Percentiles rank a stretch among this genome's conserved stretches.
Evolutionary conservation across 805 yeast species (phyloP).

Genomic region (Starmerella apicola): DNA sequence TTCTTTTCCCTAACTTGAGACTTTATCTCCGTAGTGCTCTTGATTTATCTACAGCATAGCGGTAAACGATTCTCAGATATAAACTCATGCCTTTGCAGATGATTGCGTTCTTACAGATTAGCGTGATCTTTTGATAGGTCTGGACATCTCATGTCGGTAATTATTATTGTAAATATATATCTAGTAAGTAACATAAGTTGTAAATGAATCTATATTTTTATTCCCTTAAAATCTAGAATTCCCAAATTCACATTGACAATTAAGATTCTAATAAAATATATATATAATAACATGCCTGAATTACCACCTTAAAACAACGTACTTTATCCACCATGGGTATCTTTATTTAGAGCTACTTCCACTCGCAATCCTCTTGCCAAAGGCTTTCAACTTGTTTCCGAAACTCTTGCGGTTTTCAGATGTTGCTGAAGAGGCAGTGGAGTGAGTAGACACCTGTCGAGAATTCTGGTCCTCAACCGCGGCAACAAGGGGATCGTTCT

Average conservation of each 20-base stretch:
- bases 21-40: conserved; percentile 15
- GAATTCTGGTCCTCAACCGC: neutral
- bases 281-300: neutral
- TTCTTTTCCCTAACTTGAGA: conserved; percentile 3
- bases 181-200: no score
- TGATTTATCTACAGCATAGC: conserved; percentile 4
- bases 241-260: no score
- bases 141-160: conserved; percentile 8
- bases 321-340: neutral
- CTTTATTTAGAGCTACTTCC: conserved; percentile 12
- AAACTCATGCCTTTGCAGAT: conserved; percentile 8
- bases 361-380: conserved; percentile 21
- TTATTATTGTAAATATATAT: no score
- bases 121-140: conserved; percentile 12
- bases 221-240: no score
- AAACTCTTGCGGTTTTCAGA: conserved; percentile 15
- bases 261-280: no score
- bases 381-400: conserved; percentile 20
- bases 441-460: conserved; percentile 10
- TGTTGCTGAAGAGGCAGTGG: conserved; percentile 13
- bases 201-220: neutral
- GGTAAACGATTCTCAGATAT: conserved; percentile 20
- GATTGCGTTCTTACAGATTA: neutral
- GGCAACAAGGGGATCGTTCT: neutral
- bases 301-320: neutral